Conservation (phyloP, 306 rosid genomes). For the Quercus engelmannii region DNA sequence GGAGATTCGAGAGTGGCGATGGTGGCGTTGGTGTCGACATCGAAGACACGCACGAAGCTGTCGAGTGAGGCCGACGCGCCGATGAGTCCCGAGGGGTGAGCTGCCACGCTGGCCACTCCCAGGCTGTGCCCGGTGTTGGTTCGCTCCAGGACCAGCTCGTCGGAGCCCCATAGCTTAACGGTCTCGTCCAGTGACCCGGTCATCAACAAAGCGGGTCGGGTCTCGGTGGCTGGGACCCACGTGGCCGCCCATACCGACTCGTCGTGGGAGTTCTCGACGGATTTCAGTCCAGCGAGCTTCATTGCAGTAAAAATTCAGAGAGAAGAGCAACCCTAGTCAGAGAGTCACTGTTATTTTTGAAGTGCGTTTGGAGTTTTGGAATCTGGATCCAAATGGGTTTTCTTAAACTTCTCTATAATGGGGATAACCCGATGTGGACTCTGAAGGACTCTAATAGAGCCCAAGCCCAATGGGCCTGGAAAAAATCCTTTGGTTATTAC, state of each 20-base stretch:
- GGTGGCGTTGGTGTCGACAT: slow-evolving; percentile 83
- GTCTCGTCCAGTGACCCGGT: slow-evolving; percentile 96
- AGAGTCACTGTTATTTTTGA: not conserved
- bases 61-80: slow-evolving; percentile 98
- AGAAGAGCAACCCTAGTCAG: not conserved
- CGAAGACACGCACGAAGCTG: slow-evolving; percentile 83
- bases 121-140: slow-evolving; percentile 92
- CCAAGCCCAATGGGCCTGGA: no score
- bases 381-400: no score
- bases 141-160: slow-evolving; percentile 68
- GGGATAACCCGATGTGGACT: no score
- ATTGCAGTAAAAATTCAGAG: slow-evolving; percentile 19
- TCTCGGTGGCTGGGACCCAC: slow-evolving; percentile 83
- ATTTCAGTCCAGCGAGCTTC: slow-evolving; percentile 90
- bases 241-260: slow-evolving; percentile 95
- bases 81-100: slow-evolving; percentile 80
- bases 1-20: slow-evolving; percentile 93
- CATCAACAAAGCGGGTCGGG: slow-evolving; percentile 66
- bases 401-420: no score
- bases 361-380: no score
- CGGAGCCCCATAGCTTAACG: slow-evolving; percentile 84
- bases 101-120: slow-evolving; percentile 91
- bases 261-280: slow-evolving; percentile 80
- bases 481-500: no score
- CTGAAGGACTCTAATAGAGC: no score